These are phyloP conservation scores for Verticillium alfalfae DNA, from an alignment of 2,329 filamentous ascomycete genomes.

Conservation along the genomic window DNA sequence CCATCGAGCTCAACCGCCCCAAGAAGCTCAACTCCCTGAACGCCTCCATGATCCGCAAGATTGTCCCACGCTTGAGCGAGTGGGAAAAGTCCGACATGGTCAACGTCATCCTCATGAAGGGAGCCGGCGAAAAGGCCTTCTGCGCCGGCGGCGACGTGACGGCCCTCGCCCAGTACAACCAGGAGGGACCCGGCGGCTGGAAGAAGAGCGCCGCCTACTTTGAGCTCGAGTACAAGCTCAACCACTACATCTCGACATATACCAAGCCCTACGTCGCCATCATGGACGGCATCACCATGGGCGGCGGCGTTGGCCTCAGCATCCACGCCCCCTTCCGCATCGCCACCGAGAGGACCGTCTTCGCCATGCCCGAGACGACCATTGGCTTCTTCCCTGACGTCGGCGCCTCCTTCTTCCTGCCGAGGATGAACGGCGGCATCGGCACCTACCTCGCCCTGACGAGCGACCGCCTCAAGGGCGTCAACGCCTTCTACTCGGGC, in stretches of 20 bases:
- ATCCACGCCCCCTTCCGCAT: constrained; percentile 95
- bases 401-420: constrained; percentile 91
- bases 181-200: constrained; percentile 62
- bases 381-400: constrained; percentile 99
- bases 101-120: constrained; percentile 89
- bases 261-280: constrained; percentile 88
- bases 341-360: constrained; percentile 89
- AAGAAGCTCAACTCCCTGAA: constrained; percentile 89
- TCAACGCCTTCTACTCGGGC: constrained; percentile 83
- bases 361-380: constrained; percentile 97
- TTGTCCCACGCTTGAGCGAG: constrained; percentile 80
- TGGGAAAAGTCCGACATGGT: constrained; percentile 95
- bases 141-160: constrained; percentile 92
- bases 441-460: constrained; percentile 94
- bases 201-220: constrained; percentile 80
- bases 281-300: constrained; percentile 99
- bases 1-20: constrained; percentile 90
- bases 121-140: constrained; percentile 76
- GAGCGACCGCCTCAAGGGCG: constrained; percentile 74
- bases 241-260: constrained; percentile 94
- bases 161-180: constrained; percentile 69
- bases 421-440: constrained; percentile 77
- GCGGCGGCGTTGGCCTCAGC: constrained; percentile 89
- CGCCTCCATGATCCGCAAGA: constrained; percentile 92
- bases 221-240: constrained; percentile 88